Conservation (phyloP, 148 eudicot species). For the Mesembryanthemum crystallinum region DNA sequence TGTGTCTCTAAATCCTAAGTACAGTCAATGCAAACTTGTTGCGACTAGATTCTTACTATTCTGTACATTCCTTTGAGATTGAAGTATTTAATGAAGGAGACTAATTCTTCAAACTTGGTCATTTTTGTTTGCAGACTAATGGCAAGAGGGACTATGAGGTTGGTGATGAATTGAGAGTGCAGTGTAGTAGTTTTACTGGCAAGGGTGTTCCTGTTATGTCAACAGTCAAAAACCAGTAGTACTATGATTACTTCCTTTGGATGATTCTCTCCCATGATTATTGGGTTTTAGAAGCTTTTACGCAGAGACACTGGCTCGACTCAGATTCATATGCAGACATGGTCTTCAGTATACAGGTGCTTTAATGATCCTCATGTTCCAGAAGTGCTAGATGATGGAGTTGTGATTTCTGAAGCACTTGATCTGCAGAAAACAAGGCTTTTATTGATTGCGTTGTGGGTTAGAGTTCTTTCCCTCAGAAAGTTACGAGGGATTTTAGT, state of each 20-base stretch:
- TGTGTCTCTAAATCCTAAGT: too few relatives aligned
- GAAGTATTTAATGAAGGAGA: background rate
- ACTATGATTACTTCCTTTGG: background rate
- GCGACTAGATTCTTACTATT: background rate
- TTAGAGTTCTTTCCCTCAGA: too few relatives aligned
- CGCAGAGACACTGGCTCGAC: background rate
- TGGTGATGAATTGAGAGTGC: conserved; percentile 60
- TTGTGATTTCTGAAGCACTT: background rate
- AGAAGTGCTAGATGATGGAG: background rate
- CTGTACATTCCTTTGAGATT: background rate
- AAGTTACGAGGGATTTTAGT: too few relatives aligned
- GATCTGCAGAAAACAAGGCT: background rate
- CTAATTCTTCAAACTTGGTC: background rate
- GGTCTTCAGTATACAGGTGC: background rate
- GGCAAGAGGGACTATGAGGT: conserved; percentile 44
- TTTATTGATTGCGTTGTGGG: too few relatives aligned
- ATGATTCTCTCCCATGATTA: background rate
- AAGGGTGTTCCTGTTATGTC: conserved; percentile 86
- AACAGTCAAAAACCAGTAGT: conserved; percentile 37
- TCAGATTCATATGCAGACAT: background rate
- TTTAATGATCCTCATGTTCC: background rate
- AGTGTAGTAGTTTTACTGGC: conserved; percentile 66
- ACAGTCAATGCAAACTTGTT: background rate
- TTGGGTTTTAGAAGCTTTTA: background rate
- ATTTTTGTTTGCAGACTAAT: conserved; percentile 40